Conservation (phyloP, 2,329 filamentous ascomycete genomes). For the Fusarium oligoseptatum region DNA sequence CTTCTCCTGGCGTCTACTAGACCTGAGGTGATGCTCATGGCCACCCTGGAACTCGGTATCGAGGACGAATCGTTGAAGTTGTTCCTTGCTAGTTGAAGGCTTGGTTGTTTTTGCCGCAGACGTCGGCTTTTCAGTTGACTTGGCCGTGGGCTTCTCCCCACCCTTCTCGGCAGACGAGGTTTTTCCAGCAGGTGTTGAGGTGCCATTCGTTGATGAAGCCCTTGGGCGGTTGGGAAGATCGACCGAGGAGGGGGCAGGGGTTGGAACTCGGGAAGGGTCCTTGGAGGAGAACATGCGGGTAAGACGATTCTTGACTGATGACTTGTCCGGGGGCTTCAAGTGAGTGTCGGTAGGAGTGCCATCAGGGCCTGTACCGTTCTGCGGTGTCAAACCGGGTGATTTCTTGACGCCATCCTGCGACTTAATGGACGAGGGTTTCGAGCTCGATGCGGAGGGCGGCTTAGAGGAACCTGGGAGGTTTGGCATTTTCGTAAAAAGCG, state of each 20-base stretch:
- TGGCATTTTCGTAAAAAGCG: conserved; percentile 49
- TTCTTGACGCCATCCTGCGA: conserved; percentile 59
- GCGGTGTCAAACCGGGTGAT: conserved; percentile 57
- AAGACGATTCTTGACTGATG: conserved; percentile 73
- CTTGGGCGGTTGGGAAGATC: conserved; percentile 52
- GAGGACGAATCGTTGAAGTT: conserved; percentile 64
- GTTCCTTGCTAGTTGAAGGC: conserved; percentile 50
- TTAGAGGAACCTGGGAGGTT: conserved; percentile 50
- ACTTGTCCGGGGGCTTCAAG: conserved; percentile 60
- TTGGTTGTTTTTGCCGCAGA: conserved; percentile 49
- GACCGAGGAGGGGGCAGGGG: conserved; percentile 53
- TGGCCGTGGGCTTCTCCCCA: conserved; percentile 35
- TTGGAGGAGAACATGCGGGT: conserved; percentile 76
- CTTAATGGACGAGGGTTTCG: conserved; percentile 64
- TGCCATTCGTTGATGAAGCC: conserved; percentile 51
- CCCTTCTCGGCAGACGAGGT: conserved; percentile 58
- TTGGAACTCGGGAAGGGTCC: conserved; percentile 56
- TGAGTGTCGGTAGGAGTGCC: conserved; percentile 42
- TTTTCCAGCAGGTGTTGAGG: conserved; percentile 59
- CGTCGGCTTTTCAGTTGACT: conserved; percentile 46
- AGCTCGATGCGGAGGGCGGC: conserved; percentile 59
- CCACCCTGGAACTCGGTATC: conserved; percentile 70
- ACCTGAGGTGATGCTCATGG: conserved; percentile 91
- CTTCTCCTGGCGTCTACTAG: conserved; percentile 93
- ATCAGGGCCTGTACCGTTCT: conserved; percentile 54